Evolutionary conservation across 1,284 basidiomycete species (phyloP).

Genomic region (Phaffia rhodozyma): DNA sequence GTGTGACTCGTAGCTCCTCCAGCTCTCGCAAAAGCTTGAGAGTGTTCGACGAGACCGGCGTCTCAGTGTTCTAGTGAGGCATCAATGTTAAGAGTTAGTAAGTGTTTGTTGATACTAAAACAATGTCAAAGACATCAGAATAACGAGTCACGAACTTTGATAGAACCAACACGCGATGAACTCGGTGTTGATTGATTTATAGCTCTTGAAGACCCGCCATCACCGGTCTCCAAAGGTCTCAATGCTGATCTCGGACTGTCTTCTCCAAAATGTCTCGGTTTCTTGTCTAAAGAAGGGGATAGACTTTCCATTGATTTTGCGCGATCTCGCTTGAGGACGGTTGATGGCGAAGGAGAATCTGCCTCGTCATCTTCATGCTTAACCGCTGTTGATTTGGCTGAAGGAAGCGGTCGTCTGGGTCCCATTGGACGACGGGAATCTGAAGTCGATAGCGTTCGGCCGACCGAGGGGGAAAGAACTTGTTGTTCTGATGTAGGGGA

Average conservation of each 20-base stretch:
- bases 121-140: too few relatives aligned
- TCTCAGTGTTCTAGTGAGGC: neutral
- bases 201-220: too few relatives aligned
- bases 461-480: neutral
- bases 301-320: conserved; percentile 6
- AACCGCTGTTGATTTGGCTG: neutral
- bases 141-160: too few relatives aligned
- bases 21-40: too few relatives aligned
- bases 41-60: too few relatives aligned
- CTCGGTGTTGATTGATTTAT: too few relatives aligned
- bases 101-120: neutral
- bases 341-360: conserved; percentile 2
- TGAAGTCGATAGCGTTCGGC: neutral
- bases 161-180: too few relatives aligned
- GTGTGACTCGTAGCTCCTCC: too few relatives aligned
- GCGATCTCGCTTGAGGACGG: conserved; percentile 1
- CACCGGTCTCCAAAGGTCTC: neutral
- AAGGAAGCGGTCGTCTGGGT: neutral
- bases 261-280: conserved; percentile 4
- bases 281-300: conserved; percentile 13
- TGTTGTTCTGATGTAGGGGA: neutral
- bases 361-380: conserved; percentile 2
- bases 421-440: neutral
- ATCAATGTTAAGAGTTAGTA: neutral
- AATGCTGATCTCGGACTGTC: neutral